These are phyloP conservation scores for Trichoderma sp. DNA, from an alignment of 2,329 filamentous ascomycete species.

Conservation along the genomic window DNA sequence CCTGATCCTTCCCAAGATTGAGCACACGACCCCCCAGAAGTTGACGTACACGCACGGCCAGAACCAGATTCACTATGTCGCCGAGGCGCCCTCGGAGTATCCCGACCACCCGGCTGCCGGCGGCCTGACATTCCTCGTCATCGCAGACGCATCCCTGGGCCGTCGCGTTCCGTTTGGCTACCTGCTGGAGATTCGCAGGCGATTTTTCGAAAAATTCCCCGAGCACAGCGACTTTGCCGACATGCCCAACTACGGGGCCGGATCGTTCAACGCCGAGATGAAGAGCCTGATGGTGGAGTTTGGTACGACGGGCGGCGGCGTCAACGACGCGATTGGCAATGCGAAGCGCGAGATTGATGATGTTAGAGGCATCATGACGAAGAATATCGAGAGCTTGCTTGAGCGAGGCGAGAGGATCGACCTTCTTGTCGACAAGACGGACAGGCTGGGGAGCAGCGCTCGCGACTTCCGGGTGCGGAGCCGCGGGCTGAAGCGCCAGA, in stretches of 20 bases:
- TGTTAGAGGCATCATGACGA: conserved; percentile 88
- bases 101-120: conserved; percentile 60
- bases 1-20: conserved; percentile 92
- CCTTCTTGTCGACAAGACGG: conserved; percentile 93
- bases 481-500: conserved; percentile 79
- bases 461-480: conserved; percentile 87
- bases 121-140: conserved; percentile 86
- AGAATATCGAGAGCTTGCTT: conserved; percentile 86
- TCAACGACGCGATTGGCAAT: conserved; percentile 77
- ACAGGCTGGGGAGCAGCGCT: conserved; percentile 81
- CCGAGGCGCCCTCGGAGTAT: conserved; percentile 72
- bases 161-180: conserved; percentile 91
- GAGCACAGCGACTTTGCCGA: conserved; percentile 67
- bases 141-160: conserved; percentile 76
- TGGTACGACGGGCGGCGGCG: conserved; percentile 71
- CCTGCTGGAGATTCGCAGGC: conserved; percentile 83
- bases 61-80: conserved; percentile 93
- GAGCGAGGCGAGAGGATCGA: conserved; percentile 93
- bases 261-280: conserved; percentile 77
- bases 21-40: conserved; percentile 75
- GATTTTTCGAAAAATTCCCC: conserved; percentile 72
- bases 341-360: conserved; percentile 90
- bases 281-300: conserved; percentile 78
- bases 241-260: conserved; percentile 86
- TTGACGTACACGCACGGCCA: conserved; percentile 90